Conservation (phyloP, 768 basidiomycete genomes). For the Mycena floridula region DNA sequence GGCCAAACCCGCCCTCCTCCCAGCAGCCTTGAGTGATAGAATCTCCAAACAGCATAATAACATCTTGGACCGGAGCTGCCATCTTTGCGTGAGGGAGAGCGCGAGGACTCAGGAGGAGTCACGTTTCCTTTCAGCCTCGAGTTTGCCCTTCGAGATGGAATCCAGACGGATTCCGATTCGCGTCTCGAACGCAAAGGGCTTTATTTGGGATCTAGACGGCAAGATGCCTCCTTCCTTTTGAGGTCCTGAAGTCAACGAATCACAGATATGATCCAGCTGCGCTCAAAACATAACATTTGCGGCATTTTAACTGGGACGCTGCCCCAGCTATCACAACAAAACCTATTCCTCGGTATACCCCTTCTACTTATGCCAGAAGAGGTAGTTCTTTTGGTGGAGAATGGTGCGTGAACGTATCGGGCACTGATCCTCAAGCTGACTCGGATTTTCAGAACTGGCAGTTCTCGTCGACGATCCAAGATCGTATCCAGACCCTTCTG, state of each 20-base stretch:
- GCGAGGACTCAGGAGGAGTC: too few relatives aligned
- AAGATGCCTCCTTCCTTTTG: too few relatives aligned
- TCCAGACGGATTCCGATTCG: slow-evolving; percentile 53
- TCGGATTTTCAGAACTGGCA: slow-evolving; percentile 58
- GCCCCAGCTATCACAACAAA: slow-evolving; percentile 93
- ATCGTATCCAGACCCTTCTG: slow-evolving; percentile 47
- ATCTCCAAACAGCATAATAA: slow-evolving; percentile 74
- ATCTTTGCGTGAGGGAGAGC: too few relatives aligned
- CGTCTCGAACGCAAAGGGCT: slow-evolving; percentile 73
- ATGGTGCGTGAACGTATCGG: too few relatives aligned
- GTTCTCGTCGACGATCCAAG: slow-evolving; percentile 67
- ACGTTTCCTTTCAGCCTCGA: too few relatives aligned
- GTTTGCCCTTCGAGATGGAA: too few relatives aligned
- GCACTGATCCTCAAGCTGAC: slow-evolving; percentile 1
- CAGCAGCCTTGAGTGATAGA: slow-evolving; percentile 73
- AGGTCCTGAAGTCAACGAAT: too few relatives aligned
- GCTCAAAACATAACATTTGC: slow-evolving; percentile 76
- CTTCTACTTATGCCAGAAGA: slow-evolving; percentile 88
- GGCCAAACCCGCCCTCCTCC: slow-evolving; percentile 56
- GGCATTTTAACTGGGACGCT: slow-evolving; percentile 87
- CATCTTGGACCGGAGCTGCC: slow-evolving; percentile 55
- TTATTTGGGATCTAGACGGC: slow-evolving; percentile 90
- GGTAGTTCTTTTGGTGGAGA: slow-evolving; percentile 78
- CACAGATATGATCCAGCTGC: too few relatives aligned
- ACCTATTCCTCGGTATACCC: slow-evolving; percentile 92